Evolutionary conservation across 148 eudicot genomes (phyloP), one percentile per base, ranked within the genome.

Genomic region (Rhododendron griersonianum): DNA sequence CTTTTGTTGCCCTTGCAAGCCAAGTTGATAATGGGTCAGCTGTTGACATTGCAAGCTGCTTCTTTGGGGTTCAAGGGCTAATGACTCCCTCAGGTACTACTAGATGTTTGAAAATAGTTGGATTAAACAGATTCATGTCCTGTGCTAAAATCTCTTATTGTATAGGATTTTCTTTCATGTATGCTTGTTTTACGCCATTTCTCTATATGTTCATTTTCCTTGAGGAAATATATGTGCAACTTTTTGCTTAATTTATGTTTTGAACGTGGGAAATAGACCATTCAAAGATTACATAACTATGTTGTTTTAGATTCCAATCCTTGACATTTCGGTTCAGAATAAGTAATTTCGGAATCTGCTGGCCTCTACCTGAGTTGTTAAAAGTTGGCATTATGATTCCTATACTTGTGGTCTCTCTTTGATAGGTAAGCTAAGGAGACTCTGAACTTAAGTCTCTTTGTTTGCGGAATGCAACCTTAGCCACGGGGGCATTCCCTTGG

Each of bases 1-100:
- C 95, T 59, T 97, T 94, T 93, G 95, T 87, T 59, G 88, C 98
- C n/a, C 90, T 95, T 86, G 95, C 95, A 41, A 97, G 98, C 88
- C 96, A 89, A 85, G 91, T 91, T 79, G 92, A 94, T 86, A 92
- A 93, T 86, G 86, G 83, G 33, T 93, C 98, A 28, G 91, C 92
- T 86, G 86, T 93, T 75, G 90, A 91, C 71, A 91, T 97, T 87
- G 98, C 98, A 11, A 86, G 92, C 87, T 97, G 99, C 91, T 97
- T 93, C 88, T 94, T 96, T 86, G 95, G 97, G 78, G 94, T 94
- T 91, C 96, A 91, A 73, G 93, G 91, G 83, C 93, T 96, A 69
- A 84, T 90, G 83, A 86, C 87, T 83, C 78, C 86, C 81, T 57
- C 91, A 90, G 92, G 95, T 93, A 86, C 15, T 47, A n/a, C 65